Evolutionary conservation across 306 rosid species (phyloP), one percentile per base, ranked within the genome.

Genomic region (Corylus americana): DNA sequence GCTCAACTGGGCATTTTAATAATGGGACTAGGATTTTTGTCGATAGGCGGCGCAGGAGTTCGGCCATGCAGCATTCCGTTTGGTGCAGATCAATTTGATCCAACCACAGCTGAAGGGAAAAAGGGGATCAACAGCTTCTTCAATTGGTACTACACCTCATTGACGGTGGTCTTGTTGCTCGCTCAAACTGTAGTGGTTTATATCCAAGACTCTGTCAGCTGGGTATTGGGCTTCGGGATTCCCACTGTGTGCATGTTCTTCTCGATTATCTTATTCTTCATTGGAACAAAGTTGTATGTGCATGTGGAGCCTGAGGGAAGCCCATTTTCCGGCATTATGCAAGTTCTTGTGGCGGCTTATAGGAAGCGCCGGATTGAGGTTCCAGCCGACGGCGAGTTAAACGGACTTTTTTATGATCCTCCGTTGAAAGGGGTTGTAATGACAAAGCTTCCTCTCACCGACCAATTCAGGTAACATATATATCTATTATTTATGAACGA

Each of bases 11-110:
- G 89, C 11, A 29, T 78, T 54, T 78, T 92, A 11, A 7, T 92
- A 22, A 3, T 81, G 80, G 94, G 91, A 2, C 90, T 94, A 0
- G 67, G 71, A 27, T 22, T 89, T 8, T 22, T 94, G 59, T 83
- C 91, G 51, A 59, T 92, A 12, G 97, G 98, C 2, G 66, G 88
- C 1, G 92, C 85, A 3, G 97, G 98, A 5, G 87, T 94, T 72
- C 76, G 92, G 31, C 97, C 97, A n/a, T 94, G 98, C 25, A 91
- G 95, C 16, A 83, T 91, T n/a, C 93, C 98, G 0, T 92, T 94
- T 78, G 97, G 97, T 0, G 88, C 91, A 0, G 97, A 94, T 37
- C 98, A 92, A 49, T 94, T 94, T 25, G 97, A 94, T 12, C 83
- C 88, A 1, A 66, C 90, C 1, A 89, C 96, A 0, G 86, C 83